Evolutionary conservation across 306 rosid genomes (phyloP).

Genomic region (Cicer judaicum): DNA sequence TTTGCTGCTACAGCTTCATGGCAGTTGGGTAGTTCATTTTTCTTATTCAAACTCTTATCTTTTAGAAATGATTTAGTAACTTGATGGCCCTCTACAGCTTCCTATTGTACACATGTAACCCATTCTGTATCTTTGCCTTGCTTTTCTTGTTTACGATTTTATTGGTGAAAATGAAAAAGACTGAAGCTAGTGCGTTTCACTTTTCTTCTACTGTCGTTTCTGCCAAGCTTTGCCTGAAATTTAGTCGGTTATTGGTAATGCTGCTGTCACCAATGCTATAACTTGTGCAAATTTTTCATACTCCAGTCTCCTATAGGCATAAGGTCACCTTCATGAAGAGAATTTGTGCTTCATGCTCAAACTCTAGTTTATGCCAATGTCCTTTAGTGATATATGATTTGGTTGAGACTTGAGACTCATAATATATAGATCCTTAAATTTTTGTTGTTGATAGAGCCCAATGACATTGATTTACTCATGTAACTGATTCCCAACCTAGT

Average conservation of each 20-base stretch:
- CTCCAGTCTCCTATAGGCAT: background rate
- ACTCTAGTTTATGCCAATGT: background rate
- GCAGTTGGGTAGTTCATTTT: background rate
- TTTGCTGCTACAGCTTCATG: no score
- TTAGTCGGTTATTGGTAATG: background rate
- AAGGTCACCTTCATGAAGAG: no score
- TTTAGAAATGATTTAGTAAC: conserved; percentile 1
- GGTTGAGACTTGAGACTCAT: background rate
- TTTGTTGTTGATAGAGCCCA: background rate
- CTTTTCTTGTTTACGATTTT: background rate
- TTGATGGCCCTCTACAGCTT: background rate
- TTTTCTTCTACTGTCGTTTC: background rate
- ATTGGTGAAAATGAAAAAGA: background rate
- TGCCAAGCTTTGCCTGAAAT: background rate
- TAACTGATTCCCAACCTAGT: background rate
- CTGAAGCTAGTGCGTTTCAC: background rate
- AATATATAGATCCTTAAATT: background rate
- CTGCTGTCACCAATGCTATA: background rate
- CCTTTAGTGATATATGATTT: background rate
- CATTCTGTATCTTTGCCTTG: background rate
- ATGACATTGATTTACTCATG: background rate
- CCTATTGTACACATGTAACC: background rate
- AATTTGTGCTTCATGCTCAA: background rate
- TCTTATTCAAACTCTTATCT: conserved; percentile 7
- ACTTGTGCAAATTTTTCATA: background rate